Percentiles rank a stretch among this genome's conserved stretches.
These are phyloP conservation scores for Ilex asprella DNA, from an alignment of 257 asterid species.

Conservation along the genomic window DNA sequence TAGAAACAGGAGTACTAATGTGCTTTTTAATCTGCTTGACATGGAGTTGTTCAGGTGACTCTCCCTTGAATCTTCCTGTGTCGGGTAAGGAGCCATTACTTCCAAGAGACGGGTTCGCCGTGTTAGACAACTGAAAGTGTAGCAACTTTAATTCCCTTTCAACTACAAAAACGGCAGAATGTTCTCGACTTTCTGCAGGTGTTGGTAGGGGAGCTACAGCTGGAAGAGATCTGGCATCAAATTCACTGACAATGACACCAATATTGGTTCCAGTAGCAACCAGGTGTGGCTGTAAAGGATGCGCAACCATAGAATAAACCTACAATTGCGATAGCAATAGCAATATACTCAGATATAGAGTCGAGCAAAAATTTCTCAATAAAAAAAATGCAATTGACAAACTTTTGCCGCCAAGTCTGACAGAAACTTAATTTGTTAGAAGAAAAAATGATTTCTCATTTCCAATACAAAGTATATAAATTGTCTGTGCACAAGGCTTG, in stretches of 20 bases:
- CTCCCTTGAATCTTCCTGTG: slow-evolving; percentile 81
- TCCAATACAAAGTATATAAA: too few species aligned
- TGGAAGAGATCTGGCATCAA: slow-evolving; percentile 90
- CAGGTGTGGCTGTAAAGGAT: slow-evolving; percentile 89
- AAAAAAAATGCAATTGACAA: too few species aligned
- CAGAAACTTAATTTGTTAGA: too few species aligned
- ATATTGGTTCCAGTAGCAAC: slow-evolving; percentile 97
- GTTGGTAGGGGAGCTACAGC: slow-evolving; percentile 90
- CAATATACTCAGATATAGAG: too few species aligned
- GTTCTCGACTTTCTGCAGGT: slow-evolving; percentile 78
- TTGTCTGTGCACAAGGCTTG: too few species aligned
- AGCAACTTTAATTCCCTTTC: slow-evolving; percentile 84
- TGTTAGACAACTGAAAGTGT: slow-evolving; percentile 84
- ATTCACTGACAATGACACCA: slow-evolving; percentile 93
- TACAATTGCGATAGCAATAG: slow-evolving; percentile 11
- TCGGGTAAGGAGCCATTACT: slow-evolving; percentile 89
- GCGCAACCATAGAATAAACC: slow-evolving; percentile 98
- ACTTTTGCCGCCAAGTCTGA: too few species aligned
- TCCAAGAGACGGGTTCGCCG: slow-evolving; percentile 81
- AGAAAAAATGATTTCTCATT: too few species aligned
- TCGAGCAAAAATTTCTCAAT: too few species aligned
- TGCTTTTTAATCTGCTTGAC: slow-evolving; percentile 94
- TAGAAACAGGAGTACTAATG: slow-evolving; percentile 95
- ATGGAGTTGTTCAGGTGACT: slow-evolving; percentile 71
- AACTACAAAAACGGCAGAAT: slow-evolving; percentile 84